These are phyloP conservation scores for Thermochaetoides thermophila DNA, from an alignment of 495 filamentous ascomycete species.

Conservation along the genomic window DNA sequence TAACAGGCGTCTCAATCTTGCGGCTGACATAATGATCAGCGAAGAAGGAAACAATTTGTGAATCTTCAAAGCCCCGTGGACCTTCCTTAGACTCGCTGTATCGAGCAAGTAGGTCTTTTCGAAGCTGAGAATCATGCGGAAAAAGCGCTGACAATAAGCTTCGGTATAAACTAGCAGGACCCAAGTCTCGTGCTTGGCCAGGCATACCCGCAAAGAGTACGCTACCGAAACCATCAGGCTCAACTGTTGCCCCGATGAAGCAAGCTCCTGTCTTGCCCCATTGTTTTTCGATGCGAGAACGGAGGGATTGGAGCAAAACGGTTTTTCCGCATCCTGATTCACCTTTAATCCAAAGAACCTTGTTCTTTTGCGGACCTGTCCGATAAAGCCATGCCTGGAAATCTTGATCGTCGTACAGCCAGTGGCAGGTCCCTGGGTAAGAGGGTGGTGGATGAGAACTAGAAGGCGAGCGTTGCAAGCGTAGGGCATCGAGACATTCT, in stretches of 20 bases:
- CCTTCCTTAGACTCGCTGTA: slow-evolving; percentile 8
- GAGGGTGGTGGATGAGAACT: slow-evolving; percentile 11
- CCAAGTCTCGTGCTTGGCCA: slow-evolving; percentile 5
- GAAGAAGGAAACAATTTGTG: slow-evolving; percentile 20
- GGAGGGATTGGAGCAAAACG: slow-evolving; percentile 17
- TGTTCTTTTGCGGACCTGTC: slow-evolving; percentile 15
- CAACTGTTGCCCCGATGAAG: slow-evolving; percentile 17
- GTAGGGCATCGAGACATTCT: slow-evolving; percentile 18
- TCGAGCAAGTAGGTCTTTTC: slow-evolving; percentile 11
- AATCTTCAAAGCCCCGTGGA: slow-evolving; percentile 12
- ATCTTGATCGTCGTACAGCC: slow-evolving; percentile 22
- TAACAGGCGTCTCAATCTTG: slow-evolving; percentile 12
- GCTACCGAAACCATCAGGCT: slow-evolving; percentile 11
- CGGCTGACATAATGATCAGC: slow-evolving; percentile 22
- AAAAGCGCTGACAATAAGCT: slow-evolving; percentile 23
- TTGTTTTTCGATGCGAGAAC: slow-evolving; percentile 15
- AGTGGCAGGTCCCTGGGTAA: slow-evolving; percentile 22
- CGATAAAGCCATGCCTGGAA: slow-evolving; percentile 25
- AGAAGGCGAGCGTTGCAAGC: slow-evolving; percentile 2
- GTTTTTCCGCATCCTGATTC: slow-evolving; percentile 23
- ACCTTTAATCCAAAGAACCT: slow-evolving; percentile 24
- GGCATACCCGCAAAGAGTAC: slow-evolving; percentile 7
- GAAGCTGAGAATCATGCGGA: slow-evolving; percentile 17
- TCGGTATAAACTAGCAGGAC: slow-evolving; percentile 18
- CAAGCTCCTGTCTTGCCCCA: slow-evolving; percentile 17